Base-by-base conservation (phyloP, 75 land plant species). In the Cunninghamia lanceolata region DNA sequence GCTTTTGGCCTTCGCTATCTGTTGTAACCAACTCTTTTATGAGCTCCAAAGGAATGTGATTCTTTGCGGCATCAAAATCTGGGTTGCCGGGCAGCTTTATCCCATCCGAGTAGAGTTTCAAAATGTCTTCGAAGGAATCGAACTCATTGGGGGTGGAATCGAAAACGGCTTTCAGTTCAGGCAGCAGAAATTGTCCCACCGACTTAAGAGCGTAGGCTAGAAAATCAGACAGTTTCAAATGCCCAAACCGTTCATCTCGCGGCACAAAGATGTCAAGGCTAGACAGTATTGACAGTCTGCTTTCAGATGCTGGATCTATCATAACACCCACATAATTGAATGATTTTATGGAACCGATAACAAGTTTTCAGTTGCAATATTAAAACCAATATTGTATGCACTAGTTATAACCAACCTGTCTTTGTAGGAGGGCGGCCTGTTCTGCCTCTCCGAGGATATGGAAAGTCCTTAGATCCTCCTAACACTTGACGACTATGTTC, bases 191-290 rank as follows among this genome's bases (percentile, higher is more conserved):
- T 38, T 94, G 92, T 9, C 53, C 88, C 5, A 91, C 28, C 0
- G 92, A 76, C n/a, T 91, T 91, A 38, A 86, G 47, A 5, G 91
- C 81, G n/a, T 82, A 84, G 4, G 86, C 92, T 16, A 90, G 42
- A 85, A 92, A 92, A 70, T 95, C 95, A 35, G 93, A 85, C 91
- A 91, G 82, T 90, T 95, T 96, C 73, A 93, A 34, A 84, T 92
- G 95, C 40, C 93, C 91, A 83, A 96, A 97, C 17, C 89, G 74
- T 87, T 97, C 99, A 76, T 97, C 99, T 38, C 95, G 90, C 9
- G 99, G 99, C 9, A 96, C 92, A 85, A 94, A 97, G 75, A 94
- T 85, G 85, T 89, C 56, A 11, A 93, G 78, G 73, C 87, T 85
- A 73, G 38, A 21, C 0, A 74, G 30, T 17, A 89, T 70, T 25